Percentiles rank a stretch among this genome's conserved stretches.
Conservation (phyloP, 2,329 filamentous ascomycete species). For the Talaromyces sp. region DNA sequence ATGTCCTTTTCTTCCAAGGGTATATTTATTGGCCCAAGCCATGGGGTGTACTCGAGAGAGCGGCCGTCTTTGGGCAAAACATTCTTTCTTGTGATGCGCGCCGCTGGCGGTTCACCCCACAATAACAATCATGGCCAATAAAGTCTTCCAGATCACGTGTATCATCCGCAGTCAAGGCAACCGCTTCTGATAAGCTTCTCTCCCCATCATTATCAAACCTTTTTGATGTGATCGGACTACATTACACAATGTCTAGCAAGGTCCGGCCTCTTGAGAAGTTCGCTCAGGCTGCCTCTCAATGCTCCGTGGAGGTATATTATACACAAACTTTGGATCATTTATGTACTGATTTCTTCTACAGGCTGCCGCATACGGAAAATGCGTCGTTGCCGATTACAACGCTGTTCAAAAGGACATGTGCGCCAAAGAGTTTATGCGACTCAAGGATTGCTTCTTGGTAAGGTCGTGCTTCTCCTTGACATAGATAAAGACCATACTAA, state of each 20-base stretch:
- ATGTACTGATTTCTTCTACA: constrained; percentile 37
- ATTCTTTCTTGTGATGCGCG: constrained; percentile 7
- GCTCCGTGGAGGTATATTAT: constrained; percentile 58
- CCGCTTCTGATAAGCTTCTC: neutral
- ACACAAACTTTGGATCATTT: neutral
- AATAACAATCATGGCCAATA: neutral
- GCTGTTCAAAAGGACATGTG: constrained; percentile 90
- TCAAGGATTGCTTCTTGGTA: constrained; percentile 89
- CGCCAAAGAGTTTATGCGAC: constrained; percentile 71
- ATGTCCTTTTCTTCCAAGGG: neutral
- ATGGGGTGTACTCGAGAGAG: neutral
- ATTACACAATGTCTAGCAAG: constrained; percentile 43
- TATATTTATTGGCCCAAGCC: neutral
- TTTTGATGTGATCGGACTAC: neutral
- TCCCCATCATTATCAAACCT: neutral
- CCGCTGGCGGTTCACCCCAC: neutral
- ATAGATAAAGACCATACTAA: constrained; percentile 11
- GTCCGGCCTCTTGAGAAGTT: constrained; percentile 67
- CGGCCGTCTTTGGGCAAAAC: constrained; percentile 23
- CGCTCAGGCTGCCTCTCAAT: constrained; percentile 63
- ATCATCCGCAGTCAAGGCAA: neutral
- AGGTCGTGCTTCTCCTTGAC: constrained; percentile 24
- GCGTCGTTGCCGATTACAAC: constrained; percentile 85
- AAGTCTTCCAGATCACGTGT: neutral
- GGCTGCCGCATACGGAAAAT: constrained; percentile 86